Base-by-base conservation (phyloP, 257 asterid genomes). In the Jasminum sambac region DNA sequence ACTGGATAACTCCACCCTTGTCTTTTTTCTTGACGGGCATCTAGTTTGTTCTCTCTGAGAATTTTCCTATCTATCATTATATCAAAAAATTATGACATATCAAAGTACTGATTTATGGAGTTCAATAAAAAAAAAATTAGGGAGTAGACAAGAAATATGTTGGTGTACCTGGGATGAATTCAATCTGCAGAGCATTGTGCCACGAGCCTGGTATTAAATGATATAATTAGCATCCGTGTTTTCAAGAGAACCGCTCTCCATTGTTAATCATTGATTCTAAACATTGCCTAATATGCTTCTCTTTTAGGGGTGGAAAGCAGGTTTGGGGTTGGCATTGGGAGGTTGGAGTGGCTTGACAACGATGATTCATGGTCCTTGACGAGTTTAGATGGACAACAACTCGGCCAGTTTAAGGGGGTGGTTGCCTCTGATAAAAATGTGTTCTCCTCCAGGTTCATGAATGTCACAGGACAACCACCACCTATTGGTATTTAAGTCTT, bases 111-210 rank as follows among this genome's bases (percentile, higher is more conserved):
- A 40, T 68, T 68, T 71, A 74, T 78, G 73, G 69, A 66, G 50
- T 76, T 69, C 68, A 23, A 24, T 78, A 74, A 24, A 74, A 24
- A 74, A 24, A 57, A 16, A 66, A 81, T 55, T 82, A 92, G 98
- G 95, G 73, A 77, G 68, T 71, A 80, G 76, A 61, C 72, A 80
- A 80, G 84, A 92, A 83, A 80, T 90, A 85, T 79, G 93, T 90
- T 40, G 98, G 97, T 55, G 74, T 90, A 46, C 96, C 98, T 25
- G 97, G 97, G 75, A 92, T 92, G 98, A 92, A 88, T 83, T 87
- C 95, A 40, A 79, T 90, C 72, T 90, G 97, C 85, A 84, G 65
- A 81, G 88, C 96, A 38, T 84, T 90, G 79, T 88, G 89, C 71
- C 66, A 50, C 34, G 96, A 92, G 81, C 84, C 95, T 43, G 98